Conservation (phyloP, 352 stramenopile genomes). For the Phytophthora europaea region DNA sequence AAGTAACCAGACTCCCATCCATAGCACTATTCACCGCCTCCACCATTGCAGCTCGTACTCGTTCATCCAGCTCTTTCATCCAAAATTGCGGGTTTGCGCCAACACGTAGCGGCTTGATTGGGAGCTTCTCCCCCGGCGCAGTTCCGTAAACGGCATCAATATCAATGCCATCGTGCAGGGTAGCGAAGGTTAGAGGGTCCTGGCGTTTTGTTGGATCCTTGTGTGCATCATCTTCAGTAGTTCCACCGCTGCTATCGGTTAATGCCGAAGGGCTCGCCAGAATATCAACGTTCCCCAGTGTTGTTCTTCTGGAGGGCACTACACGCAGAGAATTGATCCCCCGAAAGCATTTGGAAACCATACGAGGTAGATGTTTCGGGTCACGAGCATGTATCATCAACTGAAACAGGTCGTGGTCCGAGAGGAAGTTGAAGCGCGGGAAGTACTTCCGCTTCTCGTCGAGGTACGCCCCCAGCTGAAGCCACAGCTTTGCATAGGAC, state of each 20-base stretch:
- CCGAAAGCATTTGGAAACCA: conserved; percentile 66
- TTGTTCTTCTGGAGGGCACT: conserved; percentile 11
- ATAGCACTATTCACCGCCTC: conserved; percentile 46
- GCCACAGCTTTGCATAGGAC: conserved; percentile 67
- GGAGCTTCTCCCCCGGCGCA: conserved; percentile 39
- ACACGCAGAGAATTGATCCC: conserved; percentile 51
- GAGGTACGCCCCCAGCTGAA: conserved; percentile 62
- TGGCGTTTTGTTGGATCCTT: neutral
- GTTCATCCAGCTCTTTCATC: conserved; percentile 70
- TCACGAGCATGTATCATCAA: conserved; percentile 60
- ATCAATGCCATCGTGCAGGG: conserved; percentile 34
- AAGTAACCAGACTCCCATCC: conserved; percentile 43
- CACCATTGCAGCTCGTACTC: conserved; percentile 48
- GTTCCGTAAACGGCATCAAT: conserved; percentile 54
- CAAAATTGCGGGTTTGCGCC: conserved; percentile 65
- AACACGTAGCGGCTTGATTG: conserved; percentile 53
- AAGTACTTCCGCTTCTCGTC: conserved; percentile 71
- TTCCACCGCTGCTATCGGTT: neutral
- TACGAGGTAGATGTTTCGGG: conserved; percentile 38
- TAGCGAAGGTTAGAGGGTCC: conserved; percentile 2
- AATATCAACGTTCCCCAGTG: conserved; percentile 5
- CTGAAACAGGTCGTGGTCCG: conserved; percentile 67
- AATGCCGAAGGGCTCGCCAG: conserved; percentile 2
- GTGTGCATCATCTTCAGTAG: neutral
- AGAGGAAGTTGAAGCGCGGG: conserved; percentile 72